These are phyloP conservation scores for Saksenaea vasiformis DNA, from an alignment of 371 early-diverging fungal genomes.

Conservation along the genomic window DNA sequence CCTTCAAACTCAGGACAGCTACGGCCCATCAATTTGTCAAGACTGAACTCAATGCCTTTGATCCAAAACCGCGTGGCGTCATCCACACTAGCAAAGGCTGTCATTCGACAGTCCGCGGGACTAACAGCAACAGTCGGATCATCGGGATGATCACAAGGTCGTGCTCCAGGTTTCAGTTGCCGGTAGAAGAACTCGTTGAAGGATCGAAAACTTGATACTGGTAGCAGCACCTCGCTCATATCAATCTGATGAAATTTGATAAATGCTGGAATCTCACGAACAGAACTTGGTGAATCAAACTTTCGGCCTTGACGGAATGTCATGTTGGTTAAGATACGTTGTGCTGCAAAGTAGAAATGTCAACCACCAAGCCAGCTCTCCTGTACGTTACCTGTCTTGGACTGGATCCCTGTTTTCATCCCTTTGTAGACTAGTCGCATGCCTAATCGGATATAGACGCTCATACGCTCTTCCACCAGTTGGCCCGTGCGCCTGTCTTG, in stretches of 20 bases:
- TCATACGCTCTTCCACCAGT: slow-evolving; percentile 83
- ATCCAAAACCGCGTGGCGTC: slow-evolving; percentile 85
- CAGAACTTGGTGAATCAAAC: slow-evolving; percentile 71
- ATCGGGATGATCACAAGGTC: slow-evolving; percentile 64
- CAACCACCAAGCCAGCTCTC: neutral
- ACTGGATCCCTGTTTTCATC: slow-evolving; percentile 49
- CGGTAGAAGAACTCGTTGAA: slow-evolving; percentile 93
- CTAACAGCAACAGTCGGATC: slow-evolving; percentile 72
- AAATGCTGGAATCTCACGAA: slow-evolving; percentile 73
- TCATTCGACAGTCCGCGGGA: slow-evolving; percentile 83
- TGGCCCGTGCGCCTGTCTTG: slow-evolving; percentile 76
- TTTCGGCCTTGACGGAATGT: slow-evolving; percentile 78
- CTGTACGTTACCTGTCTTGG: slow-evolving; percentile 30
- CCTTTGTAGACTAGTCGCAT: slow-evolving; percentile 80
- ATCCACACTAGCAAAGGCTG: slow-evolving; percentile 67
- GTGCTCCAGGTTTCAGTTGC: slow-evolving; percentile 71
- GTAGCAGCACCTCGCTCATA: slow-evolving; percentile 63
- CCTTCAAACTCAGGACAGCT: slow-evolving; percentile 60
- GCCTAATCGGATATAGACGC: slow-evolving; percentile 81
- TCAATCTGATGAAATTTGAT: slow-evolving; percentile 77
- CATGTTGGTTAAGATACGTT: slow-evolving; percentile 61
- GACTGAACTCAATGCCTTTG: slow-evolving; percentile 79
- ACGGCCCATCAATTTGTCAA: slow-evolving; percentile 56
- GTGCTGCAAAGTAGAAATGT: slow-evolving; percentile 24
- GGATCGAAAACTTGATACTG: slow-evolving; percentile 68